A percentile compares a stretch with the other conserved stretches of the same genome.
Evolutionary conservation across 371 early-diverging fungal genomes (phyloP).

Genomic region (Smittium culicis): DNA sequence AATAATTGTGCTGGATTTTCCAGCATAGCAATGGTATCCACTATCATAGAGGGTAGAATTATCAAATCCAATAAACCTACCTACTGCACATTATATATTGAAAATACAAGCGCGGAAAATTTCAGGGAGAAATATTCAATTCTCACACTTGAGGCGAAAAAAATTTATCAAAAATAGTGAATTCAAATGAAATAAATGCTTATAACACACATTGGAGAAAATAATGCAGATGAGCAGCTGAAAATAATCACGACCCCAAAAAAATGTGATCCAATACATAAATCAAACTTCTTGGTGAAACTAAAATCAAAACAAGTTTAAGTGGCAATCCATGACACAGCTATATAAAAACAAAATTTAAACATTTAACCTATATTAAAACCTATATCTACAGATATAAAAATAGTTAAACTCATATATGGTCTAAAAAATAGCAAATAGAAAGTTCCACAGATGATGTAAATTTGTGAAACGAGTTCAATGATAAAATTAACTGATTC

Average conservation of each 20-base stretch:
- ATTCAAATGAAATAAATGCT: not conserved
- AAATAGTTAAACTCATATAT: not conserved
- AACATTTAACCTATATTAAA: not conserved
- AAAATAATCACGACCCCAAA: not conserved
- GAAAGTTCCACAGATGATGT: too few species aligned
- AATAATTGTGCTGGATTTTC: not conserved
- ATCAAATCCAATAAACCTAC: not conserved
- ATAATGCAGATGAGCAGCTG: not conserved
- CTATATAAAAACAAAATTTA: not conserved
- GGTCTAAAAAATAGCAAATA: not conserved
- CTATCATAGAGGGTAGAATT: not conserved
- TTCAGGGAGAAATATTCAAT: not conserved
- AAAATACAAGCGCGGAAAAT: not conserved
- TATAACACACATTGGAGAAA: not conserved
- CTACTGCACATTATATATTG: not conserved
- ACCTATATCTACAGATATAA: not conserved
- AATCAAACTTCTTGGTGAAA: constrained; percentile 1
- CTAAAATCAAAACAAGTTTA: not conserved
- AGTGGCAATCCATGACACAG: not conserved
- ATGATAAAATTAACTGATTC: too few species aligned
- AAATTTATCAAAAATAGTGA: not conserved
- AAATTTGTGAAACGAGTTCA: too few species aligned
- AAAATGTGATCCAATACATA: not conserved
- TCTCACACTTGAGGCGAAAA: not conserved
- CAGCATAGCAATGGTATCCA: not conserved